Base-by-base conservation (phyloP, 1,139 yeast species). In the Sugiyamaella xylanicola region DNA sequence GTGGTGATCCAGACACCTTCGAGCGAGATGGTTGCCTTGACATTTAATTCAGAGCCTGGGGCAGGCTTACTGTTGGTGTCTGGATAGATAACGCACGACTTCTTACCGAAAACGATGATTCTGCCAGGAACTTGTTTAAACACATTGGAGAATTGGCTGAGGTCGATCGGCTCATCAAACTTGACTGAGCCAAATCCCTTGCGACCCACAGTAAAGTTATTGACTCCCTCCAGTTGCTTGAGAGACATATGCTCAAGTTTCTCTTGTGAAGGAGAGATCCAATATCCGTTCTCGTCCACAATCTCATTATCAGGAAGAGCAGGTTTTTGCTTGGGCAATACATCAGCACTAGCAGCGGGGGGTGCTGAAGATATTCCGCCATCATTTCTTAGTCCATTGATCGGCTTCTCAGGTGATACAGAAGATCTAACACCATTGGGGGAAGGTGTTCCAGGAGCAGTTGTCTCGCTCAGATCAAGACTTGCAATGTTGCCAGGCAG, bases 21-120 rank as follows among this genome's bases (percentile, higher is more conserved):
- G 54, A 92, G 74, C 1, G 93, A 82, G 54, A 92, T 83, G 57
- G 79, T 78, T 4, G 90, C 88, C 1, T 86, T 85, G 40, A 87
- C 79, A 67, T 93, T 92, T 58, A 93, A 78, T 0, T 96, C 98
- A 66, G 87, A 88, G 11, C 97, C 97, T 53, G 77, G 73, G 0
- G 79, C 77, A 11, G 96, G 96, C 61, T 78, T 81, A 32, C 69
- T 68, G n/a, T 78, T 75, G 15, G 79, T 79, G 56, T 86, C 86
- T 0, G 97, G 96, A 68, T 91, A 92, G 2, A 92, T 79, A 1
- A 82, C 75, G 71, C 91, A 86, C 25, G 82, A 74, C 62, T 83
- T 83, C 37, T 81, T 76, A 37, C 79, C 80, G 65, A 95, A 85
- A 0, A 77, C 73, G 44, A 90, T 79, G 41, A 88, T 69, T 20